A percentile compares a stretch with the other conserved stretches of the same genome.
Evolutionary conservation across 1,139 yeast species (phyloP).

Genomic region (Sugiyamaella xylanicola): DNA sequence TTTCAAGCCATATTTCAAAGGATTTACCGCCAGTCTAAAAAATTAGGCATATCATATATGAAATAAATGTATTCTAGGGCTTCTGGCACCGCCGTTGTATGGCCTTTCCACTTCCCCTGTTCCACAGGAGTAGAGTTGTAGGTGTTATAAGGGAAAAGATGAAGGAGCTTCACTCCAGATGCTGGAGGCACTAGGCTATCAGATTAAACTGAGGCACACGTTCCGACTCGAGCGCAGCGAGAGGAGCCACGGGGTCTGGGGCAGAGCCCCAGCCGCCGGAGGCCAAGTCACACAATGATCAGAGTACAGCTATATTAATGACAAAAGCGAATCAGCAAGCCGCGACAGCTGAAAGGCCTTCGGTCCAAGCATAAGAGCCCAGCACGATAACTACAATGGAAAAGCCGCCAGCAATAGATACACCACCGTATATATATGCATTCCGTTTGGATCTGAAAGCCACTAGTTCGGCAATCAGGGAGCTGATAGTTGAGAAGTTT

Average conservation of each 20-base stretch:
- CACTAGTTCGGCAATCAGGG: conserved; percentile 69
- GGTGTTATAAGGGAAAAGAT: no score
- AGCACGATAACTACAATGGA: conserved; percentile 46
- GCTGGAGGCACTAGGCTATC: no score
- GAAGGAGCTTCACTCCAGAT: no score
- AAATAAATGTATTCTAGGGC: conserved; percentile 9
- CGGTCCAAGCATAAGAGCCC: conserved; percentile 55
- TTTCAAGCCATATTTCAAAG: conserved; percentile 19
- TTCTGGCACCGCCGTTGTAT: neutral
- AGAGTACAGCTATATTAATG: no score
- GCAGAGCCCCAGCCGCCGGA: conserved; percentile 4
- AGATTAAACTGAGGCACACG: no score
- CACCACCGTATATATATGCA: conserved; percentile 48
- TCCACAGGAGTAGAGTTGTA: no score
- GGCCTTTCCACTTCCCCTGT: no score
- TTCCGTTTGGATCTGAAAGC: conserved; percentile 40
- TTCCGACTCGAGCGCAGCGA: neutral
- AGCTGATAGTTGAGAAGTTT: conserved; percentile 71
- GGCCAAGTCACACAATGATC: neutral
- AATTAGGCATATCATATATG: conserved; percentile 3
- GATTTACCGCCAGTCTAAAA: conserved; percentile 17
- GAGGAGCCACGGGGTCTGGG: conserved; percentile 3
- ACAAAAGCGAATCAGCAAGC: conserved; percentile 2
- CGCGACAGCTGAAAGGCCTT: conserved; percentile 39
- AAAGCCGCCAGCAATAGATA: conserved; percentile 45